Base-by-base conservation (phyloP, 2,329 filamentous ascomycete genomes). In the Diatrype stigma region DNA sequence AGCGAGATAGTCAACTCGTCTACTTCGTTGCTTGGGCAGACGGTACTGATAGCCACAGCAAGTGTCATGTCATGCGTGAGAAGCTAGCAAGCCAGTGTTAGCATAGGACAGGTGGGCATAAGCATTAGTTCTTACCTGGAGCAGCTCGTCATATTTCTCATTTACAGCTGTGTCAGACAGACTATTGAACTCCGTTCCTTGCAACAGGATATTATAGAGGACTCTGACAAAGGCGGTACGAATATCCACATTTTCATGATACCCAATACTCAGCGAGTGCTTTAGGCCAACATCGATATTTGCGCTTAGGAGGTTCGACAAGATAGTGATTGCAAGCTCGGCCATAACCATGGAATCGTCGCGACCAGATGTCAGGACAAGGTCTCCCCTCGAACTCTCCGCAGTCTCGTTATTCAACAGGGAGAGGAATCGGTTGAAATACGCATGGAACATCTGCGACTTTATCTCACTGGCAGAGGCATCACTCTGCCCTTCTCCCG, bases 281-380 rank as follows among this genome's bases (percentile, higher is more conserved):
- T 88, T 87, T 45, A 88, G 68, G 2, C 85, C 85, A 35, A 88
- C 84, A 58, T 88, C 85, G 30, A 88, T 86, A 56, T 88, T 88
- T 3, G 85, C 84, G 60, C 84, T 87, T 7, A 88, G 69, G 1
- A 88, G 73, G 56, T 88, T 88, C 1, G 84, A 87, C 12, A 88
- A 68, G 14, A 86, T 86, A 11, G 77, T 81, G 55, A 88, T 87
- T 4, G 84, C 80, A 30, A 87, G 72, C 54, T 87, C 84, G 4
- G 82, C 78, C 30, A 76, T 78, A 1, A 79, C 78, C 14, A 75
- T 69, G 12, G 71, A 66, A 46, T 85, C 82, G 38, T 85, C 82
- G 44, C 77, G 75, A 35, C 67, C 63, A 2, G 68, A 56, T 3
- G 71, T 60, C n/a, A 69, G 63, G 11, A 69, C 54, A 34, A 67